Percentiles rank a stretch among this genome's conserved stretches.
phyloP scores from a whole-genome alignment of 164 flowering plant species.

The Magnolia officinalis region DNA sequence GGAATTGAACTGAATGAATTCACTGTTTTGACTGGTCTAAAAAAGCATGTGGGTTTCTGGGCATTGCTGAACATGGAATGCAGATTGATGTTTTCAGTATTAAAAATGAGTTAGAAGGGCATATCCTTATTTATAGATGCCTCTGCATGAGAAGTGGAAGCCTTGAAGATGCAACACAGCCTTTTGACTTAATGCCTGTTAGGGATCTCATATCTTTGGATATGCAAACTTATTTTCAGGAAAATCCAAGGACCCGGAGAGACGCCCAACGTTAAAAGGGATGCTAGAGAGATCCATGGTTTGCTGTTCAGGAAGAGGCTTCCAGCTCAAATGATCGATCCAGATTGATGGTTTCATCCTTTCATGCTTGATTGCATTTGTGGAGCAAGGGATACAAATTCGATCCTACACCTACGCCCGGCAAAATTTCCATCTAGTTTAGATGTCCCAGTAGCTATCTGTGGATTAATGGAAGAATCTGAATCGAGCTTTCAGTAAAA shows the following conservation, averaged over 20 bases:
- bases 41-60: slow-evolving; percentile 35
- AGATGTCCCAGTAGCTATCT: slow-evolving; percentile 61
- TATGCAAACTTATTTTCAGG: slow-evolving; percentile 36
- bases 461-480: slow-evolving; percentile 65
- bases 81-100: slow-evolving; percentile 56
- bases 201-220: slow-evolving; percentile 53
- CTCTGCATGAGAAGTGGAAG: slow-evolving; percentile 46
- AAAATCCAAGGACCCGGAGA: slow-evolving; percentile 49
- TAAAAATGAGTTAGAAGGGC: slow-evolving; percentile 54
- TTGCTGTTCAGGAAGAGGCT: slow-evolving; percentile 25
- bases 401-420: slow-evolving; percentile 39
- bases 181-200: slow-evolving; percentile 42
- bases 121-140: no score
- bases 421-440: slow-evolving; percentile 49
- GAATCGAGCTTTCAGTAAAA: slow-evolving; percentile 46
- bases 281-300: slow-evolving; percentile 41
- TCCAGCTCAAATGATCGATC: slow-evolving; percentile 15
- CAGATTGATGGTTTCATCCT: slow-evolving; percentile 58
- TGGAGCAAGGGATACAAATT: slow-evolving; percentile 73
- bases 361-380: slow-evolving; percentile 63
- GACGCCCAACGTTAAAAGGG: slow-evolving; percentile 70
- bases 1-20: slow-evolving; percentile 32
- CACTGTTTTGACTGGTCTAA: slow-evolving; percentile 6
- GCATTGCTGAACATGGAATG: slow-evolving; percentile 35
- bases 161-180: slow-evolving; percentile 37